Evolutionary conservation across 495 filamentous ascomycete genomes (phyloP), one percentile per base, ranked within the genome.

Genomic region (Cairneyella variabilis): DNA sequence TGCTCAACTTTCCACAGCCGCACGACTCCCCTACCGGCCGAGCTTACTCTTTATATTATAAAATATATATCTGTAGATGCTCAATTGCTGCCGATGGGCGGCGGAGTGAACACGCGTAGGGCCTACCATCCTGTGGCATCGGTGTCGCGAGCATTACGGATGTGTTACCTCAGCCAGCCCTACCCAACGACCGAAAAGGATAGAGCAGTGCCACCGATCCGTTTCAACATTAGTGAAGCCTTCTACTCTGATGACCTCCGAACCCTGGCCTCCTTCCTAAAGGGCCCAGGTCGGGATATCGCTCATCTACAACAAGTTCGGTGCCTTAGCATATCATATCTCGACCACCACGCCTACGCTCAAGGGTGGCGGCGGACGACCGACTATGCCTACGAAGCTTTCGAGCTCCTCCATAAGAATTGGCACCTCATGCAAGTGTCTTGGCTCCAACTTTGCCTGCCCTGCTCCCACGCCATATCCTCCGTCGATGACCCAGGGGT

Each of bases 301-400:
- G 30, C 42, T 16, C 1, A 18, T 36, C 20, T 55, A 36, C 30
- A 45, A 16, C 23, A 51, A n/a, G 32, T 52, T 30, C 18, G 40
- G 26, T 51, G 25, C 16, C 27, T 57, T 22, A 39, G 40, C 25
- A 27, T 45, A 21, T 52, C 43, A 22, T 55, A 49, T 34, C 5
- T 56, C 20, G 42, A 56, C 26, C 12, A 56, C 27, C n/a, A 56
- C 16, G 25, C 20, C 27, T 27, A 14, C 18, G 36, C 14, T 21
- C 34, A 42, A 22, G 32, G 17, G 53, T 0, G 22, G 26, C 26
- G 16, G 21, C 20, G 21, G 21, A 52, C 40, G 1, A 53, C 46
- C n/a, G 16, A 58, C 20, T 58, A 58, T 48, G 46, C 48, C 21
- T 59, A 50, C 41, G 48, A 59, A 48, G 56, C 56, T 18, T 54